Evolutionary conservation across 2,329 filamentous ascomycete species (phyloP).

Genomic region (Fusarium sp.): DNA sequence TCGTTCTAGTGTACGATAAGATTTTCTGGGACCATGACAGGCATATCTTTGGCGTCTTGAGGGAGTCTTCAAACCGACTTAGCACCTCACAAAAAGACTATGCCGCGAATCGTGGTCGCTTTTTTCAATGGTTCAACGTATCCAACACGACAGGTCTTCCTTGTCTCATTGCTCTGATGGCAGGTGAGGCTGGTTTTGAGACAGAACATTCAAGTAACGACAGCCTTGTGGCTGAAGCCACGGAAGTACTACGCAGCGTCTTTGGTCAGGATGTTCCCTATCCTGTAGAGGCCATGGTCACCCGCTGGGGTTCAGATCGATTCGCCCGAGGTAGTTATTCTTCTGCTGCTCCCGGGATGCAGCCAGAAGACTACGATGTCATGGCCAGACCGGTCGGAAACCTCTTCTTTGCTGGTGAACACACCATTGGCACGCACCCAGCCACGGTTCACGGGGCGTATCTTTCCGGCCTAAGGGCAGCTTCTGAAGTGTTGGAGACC

Average conservation of each 20-base stretch:
- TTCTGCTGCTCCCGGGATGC: constrained; percentile 85
- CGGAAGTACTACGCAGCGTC: constrained; percentile 78
- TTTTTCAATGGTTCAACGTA: constrained; percentile 98
- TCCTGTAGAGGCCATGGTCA: constrained; percentile 88
- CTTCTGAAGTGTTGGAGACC: constrained; percentile 83
- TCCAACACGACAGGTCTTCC: constrained; percentile 89
- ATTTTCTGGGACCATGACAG: constrained; percentile 90
- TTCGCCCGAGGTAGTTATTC: constrained; percentile 97
- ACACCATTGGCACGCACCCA: constrained; percentile 94
- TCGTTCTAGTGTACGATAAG: constrained; percentile 87
- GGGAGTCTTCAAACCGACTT: constrained; percentile 73
- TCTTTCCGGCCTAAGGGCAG: constrained; percentile 88
- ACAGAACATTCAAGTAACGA: constrained; percentile 82
- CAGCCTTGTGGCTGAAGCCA: constrained; percentile 82
- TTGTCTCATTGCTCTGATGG: constrained; percentile 92
- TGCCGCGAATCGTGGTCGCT: constrained; percentile 80
- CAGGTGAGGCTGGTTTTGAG: constrained; percentile 90
- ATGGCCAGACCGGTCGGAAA: constrained; percentile 90
- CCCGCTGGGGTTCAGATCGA: constrained; percentile 88
- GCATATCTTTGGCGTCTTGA: constrained; percentile 93
- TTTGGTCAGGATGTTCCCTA: constrained; percentile 78
- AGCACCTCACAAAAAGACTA: constrained; percentile 87
- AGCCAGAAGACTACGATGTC: constrained; percentile 87
- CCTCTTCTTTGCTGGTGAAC: constrained; percentile 94
- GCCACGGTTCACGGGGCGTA: constrained; percentile 98